Percentiles rank a stretch among this genome's conserved stretches.
phyloP scores from a whole-genome alignment of 2,329 filamentous ascomycete species.

The Trichoderma citrinoviride region DNA sequence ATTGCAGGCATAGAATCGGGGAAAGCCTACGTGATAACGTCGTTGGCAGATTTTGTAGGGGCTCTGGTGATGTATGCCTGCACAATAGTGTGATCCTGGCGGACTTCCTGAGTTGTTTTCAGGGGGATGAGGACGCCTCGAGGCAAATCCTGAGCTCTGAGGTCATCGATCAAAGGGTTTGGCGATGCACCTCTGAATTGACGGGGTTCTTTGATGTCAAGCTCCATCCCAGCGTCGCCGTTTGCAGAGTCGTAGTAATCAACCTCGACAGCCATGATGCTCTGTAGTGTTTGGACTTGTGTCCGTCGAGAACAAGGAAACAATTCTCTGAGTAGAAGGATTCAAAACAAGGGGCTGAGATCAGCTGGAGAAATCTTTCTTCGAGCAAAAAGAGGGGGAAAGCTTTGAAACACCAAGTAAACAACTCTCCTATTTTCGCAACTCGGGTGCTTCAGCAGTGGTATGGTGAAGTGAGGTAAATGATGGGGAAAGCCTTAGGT shows the following conservation, averaged over 20 bases:
- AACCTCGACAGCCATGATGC: slow-evolving; percentile 1
- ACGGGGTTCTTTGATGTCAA: slow-evolving; percentile 8
- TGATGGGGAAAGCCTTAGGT: background rate
- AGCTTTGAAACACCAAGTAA: background rate
- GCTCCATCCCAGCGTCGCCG: slow-evolving; percentile 5
- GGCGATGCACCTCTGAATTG: slow-evolving; percentile 27
- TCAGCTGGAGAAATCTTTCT: background rate
- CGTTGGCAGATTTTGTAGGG: slow-evolving; percentile 68
- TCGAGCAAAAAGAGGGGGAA: background rate
- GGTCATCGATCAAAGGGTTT: slow-evolving; percentile 40
- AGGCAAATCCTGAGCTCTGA: slow-evolving; percentile 38
- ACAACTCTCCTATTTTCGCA: slow-evolving; percentile 1
- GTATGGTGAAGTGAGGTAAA: background rate
- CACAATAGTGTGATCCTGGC: slow-evolving; percentile 56
- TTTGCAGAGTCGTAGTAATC: background rate
- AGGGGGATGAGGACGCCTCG: slow-evolving; percentile 57
- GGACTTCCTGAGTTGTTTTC: slow-evolving; percentile 63
- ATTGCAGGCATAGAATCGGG: background rate
- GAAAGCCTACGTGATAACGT: slow-evolving; percentile 64
- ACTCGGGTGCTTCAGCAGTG: background rate
- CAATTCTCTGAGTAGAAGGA: background rate
- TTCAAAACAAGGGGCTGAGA: background rate
- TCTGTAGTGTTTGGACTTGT: background rate
- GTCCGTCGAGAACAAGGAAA: background rate
- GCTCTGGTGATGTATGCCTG: slow-evolving; percentile 69